phyloP scores from a whole-genome alignment of 208 protist species.

The Trypanosoma cruzi region DNA sequence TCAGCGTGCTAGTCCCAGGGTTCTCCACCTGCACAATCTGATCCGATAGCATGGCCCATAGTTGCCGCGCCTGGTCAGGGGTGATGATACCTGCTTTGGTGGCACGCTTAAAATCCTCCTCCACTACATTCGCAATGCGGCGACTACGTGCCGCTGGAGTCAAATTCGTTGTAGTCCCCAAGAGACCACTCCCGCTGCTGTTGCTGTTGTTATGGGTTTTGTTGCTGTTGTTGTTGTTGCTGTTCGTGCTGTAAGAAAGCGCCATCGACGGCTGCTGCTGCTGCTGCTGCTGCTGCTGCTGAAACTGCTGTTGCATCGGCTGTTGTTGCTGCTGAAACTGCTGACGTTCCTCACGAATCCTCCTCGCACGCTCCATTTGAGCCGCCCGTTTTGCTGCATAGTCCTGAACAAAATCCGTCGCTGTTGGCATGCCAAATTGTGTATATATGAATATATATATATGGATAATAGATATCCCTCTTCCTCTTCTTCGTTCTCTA shows the following conservation, averaged over 20 bases:
- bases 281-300: no score
- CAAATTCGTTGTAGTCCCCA: neutral
- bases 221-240: neutral
- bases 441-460: no score
- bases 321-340: slow-evolving; percentile 20
- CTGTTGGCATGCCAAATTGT: slow-evolving; percentile 44
- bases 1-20: neutral
- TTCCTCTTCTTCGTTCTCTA: no score
- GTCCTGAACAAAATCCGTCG: slow-evolving; percentile 84
- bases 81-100: slow-evolving; percentile 80
- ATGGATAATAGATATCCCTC: no score
- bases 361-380: slow-evolving; percentile 76
- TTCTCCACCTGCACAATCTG: slow-evolving; percentile 68
- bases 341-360: slow-evolving; percentile 73
- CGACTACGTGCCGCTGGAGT: slow-evolving; percentile 11
- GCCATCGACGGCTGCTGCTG: no score
- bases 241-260: neutral
- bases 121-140: slow-evolving; percentile 59
- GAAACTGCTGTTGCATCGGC: slow-evolving; percentile 17
- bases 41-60: slow-evolving; percentile 88
- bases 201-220: no score
- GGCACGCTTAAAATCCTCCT: slow-evolving; percentile 77
- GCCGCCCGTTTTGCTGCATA: slow-evolving; percentile 86
- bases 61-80: slow-evolving; percentile 77
- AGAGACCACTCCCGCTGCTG: no score